phyloP scores from a whole-genome alignment of 768 basidiomycete genomes.

The Boletus sp. region DNA sequence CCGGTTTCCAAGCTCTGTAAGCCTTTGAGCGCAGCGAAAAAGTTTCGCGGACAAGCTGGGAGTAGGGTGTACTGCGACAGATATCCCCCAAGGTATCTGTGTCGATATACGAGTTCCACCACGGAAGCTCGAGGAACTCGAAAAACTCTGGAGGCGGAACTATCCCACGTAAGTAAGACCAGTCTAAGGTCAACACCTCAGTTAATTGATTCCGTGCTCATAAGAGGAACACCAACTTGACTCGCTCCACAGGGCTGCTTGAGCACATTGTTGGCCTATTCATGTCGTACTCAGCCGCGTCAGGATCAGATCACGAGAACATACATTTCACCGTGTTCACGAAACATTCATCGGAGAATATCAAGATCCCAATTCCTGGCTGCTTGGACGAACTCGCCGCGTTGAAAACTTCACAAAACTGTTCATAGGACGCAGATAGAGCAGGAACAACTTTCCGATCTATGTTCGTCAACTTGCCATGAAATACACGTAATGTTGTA shows the following conservation, averaged over 20 bases:
- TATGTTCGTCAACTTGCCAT: slow-evolving; percentile 1
- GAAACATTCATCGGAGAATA: neutral
- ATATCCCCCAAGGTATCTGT: too few relatives aligned
- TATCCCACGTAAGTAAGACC: slow-evolving; percentile 15
- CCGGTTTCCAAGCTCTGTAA: slow-evolving; percentile 5
- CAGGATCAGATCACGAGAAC: neutral
- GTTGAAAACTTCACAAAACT: slow-evolving; percentile 6
- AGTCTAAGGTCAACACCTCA: slow-evolving; percentile 7
- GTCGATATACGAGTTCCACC: slow-evolving; percentile 13
- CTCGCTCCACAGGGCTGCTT: slow-evolving; percentile 6
- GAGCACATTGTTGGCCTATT: slow-evolving; percentile 5
- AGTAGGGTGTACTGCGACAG: slow-evolving; percentile 6
- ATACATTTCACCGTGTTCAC: slow-evolving; percentile 5
- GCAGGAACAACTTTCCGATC: slow-evolving; percentile 10
- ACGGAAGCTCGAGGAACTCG: slow-evolving; percentile 10
- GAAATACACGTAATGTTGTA: slow-evolving; percentile 10
- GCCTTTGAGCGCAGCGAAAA: slow-evolving; percentile 5
- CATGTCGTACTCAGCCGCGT: neutral
- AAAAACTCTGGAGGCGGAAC: slow-evolving; percentile 12
- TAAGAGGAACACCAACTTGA: slow-evolving; percentile 5
- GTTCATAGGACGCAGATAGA: slow-evolving; percentile 4
- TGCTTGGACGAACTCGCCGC: neutral
- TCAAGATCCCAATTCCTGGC: neutral
- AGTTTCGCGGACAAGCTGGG: neutral
- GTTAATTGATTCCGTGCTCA: neutral